Conservation (phyloP, 345 rosid genomes). For the Syzygium jambos region DNA sequence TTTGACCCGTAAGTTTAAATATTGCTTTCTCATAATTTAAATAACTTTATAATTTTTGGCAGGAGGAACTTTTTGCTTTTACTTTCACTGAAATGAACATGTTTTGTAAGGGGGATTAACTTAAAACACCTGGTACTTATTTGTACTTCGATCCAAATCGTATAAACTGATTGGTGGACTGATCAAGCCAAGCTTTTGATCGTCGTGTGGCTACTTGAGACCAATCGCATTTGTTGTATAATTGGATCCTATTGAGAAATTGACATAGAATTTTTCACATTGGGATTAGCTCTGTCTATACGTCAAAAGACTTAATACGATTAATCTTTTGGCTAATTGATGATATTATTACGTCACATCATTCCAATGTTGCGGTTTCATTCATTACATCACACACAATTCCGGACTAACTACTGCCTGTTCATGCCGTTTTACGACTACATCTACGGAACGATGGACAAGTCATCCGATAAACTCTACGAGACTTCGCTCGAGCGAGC, state of each 20-base stretch:
- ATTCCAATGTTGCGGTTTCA: background rate
- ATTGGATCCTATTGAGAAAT: background rate
- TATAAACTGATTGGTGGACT: background rate
- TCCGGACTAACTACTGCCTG: conserved; percentile 8
- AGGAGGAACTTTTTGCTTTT: background rate
- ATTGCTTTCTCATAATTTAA: background rate
- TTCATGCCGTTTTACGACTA: conserved; percentile 12
- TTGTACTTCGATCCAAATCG: background rate
- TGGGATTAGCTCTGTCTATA: background rate
- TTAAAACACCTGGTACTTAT: background rate
- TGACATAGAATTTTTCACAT: background rate
- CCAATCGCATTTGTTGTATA: background rate
- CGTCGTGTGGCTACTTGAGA: background rate
- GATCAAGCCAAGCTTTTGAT: background rate
- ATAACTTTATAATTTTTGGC: background rate
- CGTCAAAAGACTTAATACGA: background rate
- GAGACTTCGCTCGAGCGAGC: conserved; percentile 4
- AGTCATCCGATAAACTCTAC: background rate
- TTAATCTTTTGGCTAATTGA: background rate
- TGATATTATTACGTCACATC: background rate
- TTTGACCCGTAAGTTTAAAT: background rate
- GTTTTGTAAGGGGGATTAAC: background rate
- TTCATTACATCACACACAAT: conserved; percentile 11
- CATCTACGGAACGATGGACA: conserved; percentile 5
- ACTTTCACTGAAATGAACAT: background rate